Evolutionary conservation across 352 stramenopile genomes (phyloP).

Genomic region (Phytophthora megakarya): DNA sequence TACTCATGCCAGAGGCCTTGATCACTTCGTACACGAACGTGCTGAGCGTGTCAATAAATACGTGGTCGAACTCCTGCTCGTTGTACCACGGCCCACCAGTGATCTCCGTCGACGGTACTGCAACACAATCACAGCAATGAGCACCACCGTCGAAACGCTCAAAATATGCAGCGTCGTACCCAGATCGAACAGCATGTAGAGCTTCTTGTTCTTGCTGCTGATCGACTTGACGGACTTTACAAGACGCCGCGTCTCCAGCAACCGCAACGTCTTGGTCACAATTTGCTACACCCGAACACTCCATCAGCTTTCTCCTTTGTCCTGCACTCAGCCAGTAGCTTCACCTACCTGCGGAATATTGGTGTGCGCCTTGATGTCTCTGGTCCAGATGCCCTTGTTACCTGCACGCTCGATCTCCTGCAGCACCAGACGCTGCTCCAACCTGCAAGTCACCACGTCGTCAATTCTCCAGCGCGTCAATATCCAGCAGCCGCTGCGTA

Average conservation of each 20-base stretch:
- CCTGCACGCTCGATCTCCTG: slow-evolving; percentile 96
- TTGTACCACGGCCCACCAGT: slow-evolving; percentile 99
- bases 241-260: slow-evolving; percentile 95
- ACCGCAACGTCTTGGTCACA: slow-evolving; percentile 98
- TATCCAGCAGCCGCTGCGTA: slow-evolving; percentile 35
- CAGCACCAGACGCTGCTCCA: slow-evolving; percentile 86
- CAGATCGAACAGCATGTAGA: slow-evolving; percentile 98
- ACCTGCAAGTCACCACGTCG: slow-evolving; percentile 43
- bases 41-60: slow-evolving; percentile 97
- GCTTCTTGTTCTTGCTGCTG: slow-evolving; percentile 99
- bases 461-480: slow-evolving; percentile 11
- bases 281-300: slow-evolving; percentile 76
- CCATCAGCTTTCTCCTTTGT: slow-evolving; percentile 9
- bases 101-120: slow-evolving; percentile 97
- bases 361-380: slow-evolving; percentile 98
- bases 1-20: slow-evolving; percentile 86
- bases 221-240: slow-evolving; percentile 99
- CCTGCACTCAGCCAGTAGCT: not conserved
- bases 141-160: slow-evolving; percentile 1
- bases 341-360: slow-evolving; percentile 91
- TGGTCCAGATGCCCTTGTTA: slow-evolving; percentile 99
- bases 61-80: slow-evolving; percentile 98
- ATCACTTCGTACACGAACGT: slow-evolving; percentile 95
- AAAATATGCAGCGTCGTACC: slow-evolving; percentile 39
- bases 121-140: slow-evolving; percentile 25